Base-by-base conservation (phyloP, 257 asterid species). In the Salvia rosmarinus region DNA sequence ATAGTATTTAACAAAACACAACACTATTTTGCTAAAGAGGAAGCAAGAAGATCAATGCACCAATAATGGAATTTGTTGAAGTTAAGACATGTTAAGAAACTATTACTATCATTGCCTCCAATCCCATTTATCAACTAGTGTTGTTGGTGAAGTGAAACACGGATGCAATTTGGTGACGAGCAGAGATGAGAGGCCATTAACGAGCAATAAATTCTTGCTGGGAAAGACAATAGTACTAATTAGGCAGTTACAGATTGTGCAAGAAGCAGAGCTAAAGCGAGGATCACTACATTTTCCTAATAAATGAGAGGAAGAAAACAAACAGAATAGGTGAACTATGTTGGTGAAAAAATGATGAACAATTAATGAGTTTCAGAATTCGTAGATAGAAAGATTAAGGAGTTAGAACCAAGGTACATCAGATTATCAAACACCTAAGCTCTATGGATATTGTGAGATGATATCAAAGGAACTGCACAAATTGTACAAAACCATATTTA, bases 181-280 rank as follows among this genome's bases (percentile, higher is more conserved):
- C n/a, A n/a, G n/a, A n/a, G n/a, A n/a, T n/a, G n/a, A n/a, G n/a
- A n/a, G n/a, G 85, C 81, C 80, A 78, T 83, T 84, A 71, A 70
- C 23, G 9, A 5, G 73, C 72, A 86, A 77, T 85, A 83, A 86
- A 86, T 86, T 71, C 35, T 66, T 34, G 68, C 75, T 75, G 62
- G 61, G 77, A 58, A 79, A 80, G 87, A 82, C 32, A 23, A 60
- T 87, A 82, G 89, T 76, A 71, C 52, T 79, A 59, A 80, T 43
- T 52, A 60, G 66, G 72, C 67, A 70, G 66, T 43, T 70, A 82
- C 80, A 81, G 71, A 62, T 25, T 74, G 87, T 85, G 92, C 81
- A 82, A 75, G 81, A 50, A 59, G 80, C 71, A 72, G 54, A 78
- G 74, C 77, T 32, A 77, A 82, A 76, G 82, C 81, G 62, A 44